phyloP scores from a whole-genome alignment of 495 filamentous ascomycete species.

The Penicillium manginii region DNA sequence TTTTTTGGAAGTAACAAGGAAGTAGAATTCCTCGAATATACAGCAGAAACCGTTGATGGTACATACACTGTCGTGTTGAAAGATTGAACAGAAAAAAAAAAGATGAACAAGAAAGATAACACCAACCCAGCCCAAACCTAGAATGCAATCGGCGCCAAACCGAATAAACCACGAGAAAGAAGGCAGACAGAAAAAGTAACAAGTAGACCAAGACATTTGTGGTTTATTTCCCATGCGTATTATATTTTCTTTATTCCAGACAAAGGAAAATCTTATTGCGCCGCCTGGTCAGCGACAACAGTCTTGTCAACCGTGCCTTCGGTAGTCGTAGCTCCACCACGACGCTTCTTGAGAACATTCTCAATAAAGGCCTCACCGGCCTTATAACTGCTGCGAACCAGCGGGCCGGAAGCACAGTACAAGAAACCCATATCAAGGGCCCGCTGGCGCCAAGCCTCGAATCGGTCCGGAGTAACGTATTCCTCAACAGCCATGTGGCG shows the following conservation, averaged over 20 bases:
- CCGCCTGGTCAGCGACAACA: constrained; percentile 31
- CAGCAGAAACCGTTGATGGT: constrained; percentile 21
- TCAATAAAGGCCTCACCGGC: constrained; percentile 98
- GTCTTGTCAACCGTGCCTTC: constrained; percentile 27
- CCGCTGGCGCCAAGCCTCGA: constrained; percentile 87
- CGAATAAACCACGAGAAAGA: constrained; percentile 11
- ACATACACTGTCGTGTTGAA: constrained; percentile 22
- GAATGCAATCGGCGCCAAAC: constrained; percentile 30
- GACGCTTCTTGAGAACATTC: constrained; percentile 91
- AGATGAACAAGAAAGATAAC: constrained; percentile 12
- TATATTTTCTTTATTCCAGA: constrained; percentile 19
- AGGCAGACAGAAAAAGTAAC: constrained; percentile 9
- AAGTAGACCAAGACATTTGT: background rate
- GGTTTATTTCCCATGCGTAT: constrained; percentile 11
- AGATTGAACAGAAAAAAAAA: constrained; percentile 22
- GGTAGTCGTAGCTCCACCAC: constrained; percentile 38
- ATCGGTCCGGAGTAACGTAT: constrained; percentile 87
- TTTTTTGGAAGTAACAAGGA: background rate
- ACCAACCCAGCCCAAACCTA: constrained; percentile 15
- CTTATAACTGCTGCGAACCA: constrained; percentile 95
- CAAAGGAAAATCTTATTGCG: constrained; percentile 25
- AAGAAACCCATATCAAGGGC: constrained; percentile 95
- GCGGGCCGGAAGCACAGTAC: constrained; percentile 90
- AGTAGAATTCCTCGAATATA: constrained; percentile 9
- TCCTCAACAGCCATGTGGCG: constrained; percentile 94